These are phyloP conservation scores for Jaltomata sinuosa DNA, from an alignment of 257 asterid genomes.

Conservation along the genomic window DNA sequence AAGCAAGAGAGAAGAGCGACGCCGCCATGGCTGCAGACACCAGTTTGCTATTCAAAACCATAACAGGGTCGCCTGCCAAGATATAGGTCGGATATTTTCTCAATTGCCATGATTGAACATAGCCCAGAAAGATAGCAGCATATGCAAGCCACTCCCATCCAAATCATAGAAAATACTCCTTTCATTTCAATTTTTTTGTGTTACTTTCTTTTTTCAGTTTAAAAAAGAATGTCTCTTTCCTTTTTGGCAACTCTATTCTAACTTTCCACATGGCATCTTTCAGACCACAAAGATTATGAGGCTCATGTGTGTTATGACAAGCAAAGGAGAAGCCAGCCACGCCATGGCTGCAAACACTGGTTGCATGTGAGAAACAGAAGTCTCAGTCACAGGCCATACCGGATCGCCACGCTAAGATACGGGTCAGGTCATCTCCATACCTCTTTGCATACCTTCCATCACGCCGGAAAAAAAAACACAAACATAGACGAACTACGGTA, in stretches of 20 bases:
- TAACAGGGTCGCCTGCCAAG: no score
- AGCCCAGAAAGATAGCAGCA: not conserved
- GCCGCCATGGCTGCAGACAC: not conserved
- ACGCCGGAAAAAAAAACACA: not conserved
- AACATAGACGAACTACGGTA: not conserved
- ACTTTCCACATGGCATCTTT: not conserved
- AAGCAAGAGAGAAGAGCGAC: not conserved
- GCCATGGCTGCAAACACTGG: not conserved
- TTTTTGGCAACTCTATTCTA: not conserved
- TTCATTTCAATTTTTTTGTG: not conserved
- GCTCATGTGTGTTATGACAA: not conserved
- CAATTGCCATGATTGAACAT: not conserved
- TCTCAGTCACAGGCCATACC: not conserved
- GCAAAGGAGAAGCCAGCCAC: not conserved
- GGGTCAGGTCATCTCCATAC: not conserved
- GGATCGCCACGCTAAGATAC: not conserved
- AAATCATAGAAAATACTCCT: not conserved
- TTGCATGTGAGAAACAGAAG: not conserved
- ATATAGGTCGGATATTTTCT: not conserved
- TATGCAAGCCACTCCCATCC: not conserved
- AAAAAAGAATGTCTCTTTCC: not conserved
- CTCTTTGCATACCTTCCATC: not conserved
- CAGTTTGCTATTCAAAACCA: no score
- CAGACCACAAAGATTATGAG: not conserved
- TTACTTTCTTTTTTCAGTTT: not conserved